Evolutionary conservation across 169 alveolate genomes (phyloP), one percentile per base, ranked within the genome.

Genomic region (Cryptosporidium viatorum): DNA sequence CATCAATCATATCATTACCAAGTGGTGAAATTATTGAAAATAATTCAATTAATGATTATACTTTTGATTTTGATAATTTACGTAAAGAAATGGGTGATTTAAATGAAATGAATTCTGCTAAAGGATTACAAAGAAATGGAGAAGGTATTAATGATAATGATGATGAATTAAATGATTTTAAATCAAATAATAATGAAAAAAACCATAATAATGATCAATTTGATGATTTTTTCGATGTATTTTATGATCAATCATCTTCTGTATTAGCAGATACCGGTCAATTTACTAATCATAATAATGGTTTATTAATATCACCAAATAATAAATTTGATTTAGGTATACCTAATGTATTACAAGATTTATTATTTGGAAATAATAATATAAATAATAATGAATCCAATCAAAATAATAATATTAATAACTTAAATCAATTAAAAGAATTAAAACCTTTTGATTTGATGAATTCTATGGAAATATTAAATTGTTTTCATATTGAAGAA

Each of bases 221-320:
- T 80, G 89, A 65, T 80, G 89, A 80, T 67, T 80, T 80, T 21
- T 80, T 80, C 62, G 89, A 80, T 41, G 43, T 80, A 60, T 80
- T 80, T 59, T 80, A 80, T 41, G 89, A 80, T 59, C 89, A 59
- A 80, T 60, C 89, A 48, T 62, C 73, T 6, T 41, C 75, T 29
- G 59, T 80, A 41, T 21, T 67, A 26, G 75, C 68, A 21, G 75
- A 80, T 80, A 80, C 55, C 5, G 74, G 75, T 2, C 89, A 80
- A 62, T 26, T 80, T 80, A 41, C 48, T 18, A 65, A 37, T 35
- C 1, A 10, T 29, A 80, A 80, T 5, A 58, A 65, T 62, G 55
- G 62, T 21, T 45, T 52, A 43, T 35, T 80, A 29, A 21, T 80
- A 6, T 45, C 59, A 62, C 12, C 41, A 29, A n/a, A 65, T 31